Evolutionary conservation across 1,284 basidiomycete species (phyloP), one percentile per base, ranked within the genome.

Genomic region (Coniophora puteana): DNA sequence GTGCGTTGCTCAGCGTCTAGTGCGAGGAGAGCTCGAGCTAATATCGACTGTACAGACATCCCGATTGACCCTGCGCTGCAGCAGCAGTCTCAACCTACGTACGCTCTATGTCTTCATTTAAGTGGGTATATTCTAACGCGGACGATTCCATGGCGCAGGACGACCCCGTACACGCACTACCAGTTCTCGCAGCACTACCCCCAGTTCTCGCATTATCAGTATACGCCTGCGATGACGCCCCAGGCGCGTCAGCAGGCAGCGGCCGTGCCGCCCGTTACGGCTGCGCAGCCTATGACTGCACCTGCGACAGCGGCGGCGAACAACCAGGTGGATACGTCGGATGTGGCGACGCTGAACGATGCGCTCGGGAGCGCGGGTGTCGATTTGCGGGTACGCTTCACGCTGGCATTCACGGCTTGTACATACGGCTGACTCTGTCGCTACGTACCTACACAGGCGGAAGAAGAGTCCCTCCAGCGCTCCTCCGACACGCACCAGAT

Each of bases 311-410:
- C 55, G 14, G 45, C 55, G 11, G 44, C 50, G 23, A 57, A 51
- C 21, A 58, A 60, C 23, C 59, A 57, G 18, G 63, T 72, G 38
- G 82, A 85, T 48, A 81, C 76, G 4, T 64, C 80, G 2, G 86
- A 89, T 53, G 74, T 88, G 27, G 76, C 84, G 8, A 85, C 82
- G 4, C 55, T 91, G 33, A 90, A 88, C 44, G 88, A 91, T 55
- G 88, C 86, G 2, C 62, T 90, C 4, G 88, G 86, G 5, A 88
- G 84, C 53, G 86, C 87, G 11, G 88, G 88, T 12, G 84, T 91
- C 6, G 88, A 91, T 65, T 65, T 90, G 26, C 67, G 83, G 55
- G 87, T 87, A 52, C 48, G 71, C 63, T 17, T 26, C 22, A n/a
- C n/a, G n/a, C n/a, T n/a, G n/a, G n/a, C n/a, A n/a, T n/a, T n/a